Conservation (phyloP, 2,329 filamentous ascomycete species). For the Fusarium sp. region DNA sequence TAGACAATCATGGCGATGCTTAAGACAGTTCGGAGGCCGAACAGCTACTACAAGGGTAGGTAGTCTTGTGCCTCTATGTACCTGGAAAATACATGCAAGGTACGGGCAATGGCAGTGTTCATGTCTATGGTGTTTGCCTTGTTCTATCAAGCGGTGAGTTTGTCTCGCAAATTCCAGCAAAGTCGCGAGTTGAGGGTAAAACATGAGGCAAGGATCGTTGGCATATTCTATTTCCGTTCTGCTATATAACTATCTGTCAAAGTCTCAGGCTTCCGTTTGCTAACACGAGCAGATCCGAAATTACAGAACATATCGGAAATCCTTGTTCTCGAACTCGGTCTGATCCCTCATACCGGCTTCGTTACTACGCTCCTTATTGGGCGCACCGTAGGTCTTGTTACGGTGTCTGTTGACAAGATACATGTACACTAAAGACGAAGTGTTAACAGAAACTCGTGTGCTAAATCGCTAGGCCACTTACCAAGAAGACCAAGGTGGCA, state of each 20-base stretch:
- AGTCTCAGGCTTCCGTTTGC: too few species aligned
- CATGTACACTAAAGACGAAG: not conserved
- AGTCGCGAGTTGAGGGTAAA: too few species aligned
- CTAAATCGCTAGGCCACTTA: not conserved
- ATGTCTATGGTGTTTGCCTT: not conserved
- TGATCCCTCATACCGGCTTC: conserved; percentile 22
- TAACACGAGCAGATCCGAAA: too few species aligned
- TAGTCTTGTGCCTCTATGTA: not conserved
- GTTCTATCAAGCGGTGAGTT: not conserved
- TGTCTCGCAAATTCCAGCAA: not conserved
- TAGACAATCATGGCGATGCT: not conserved
- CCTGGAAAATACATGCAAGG: not conserved
- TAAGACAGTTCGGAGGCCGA: not conserved
- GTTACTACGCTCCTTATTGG: conserved; percentile 18
- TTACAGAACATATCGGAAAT: conserved; percentile 16
- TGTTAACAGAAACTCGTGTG: not conserved
- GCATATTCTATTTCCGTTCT: not conserved
- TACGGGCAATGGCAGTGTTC: not conserved
- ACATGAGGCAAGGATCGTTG: not conserved
- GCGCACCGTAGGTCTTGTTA: conserved; percentile 3
- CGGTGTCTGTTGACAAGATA: conserved; percentile 11
- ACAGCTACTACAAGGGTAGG: not conserved
- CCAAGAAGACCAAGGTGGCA: conserved; percentile 1
- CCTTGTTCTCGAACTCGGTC: conserved; percentile 21
- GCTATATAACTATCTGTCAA: not conserved